Base-by-base conservation (phyloP, 2,329 filamentous ascomycete genomes). In the Neopestalotiopsis sp. region DNA sequence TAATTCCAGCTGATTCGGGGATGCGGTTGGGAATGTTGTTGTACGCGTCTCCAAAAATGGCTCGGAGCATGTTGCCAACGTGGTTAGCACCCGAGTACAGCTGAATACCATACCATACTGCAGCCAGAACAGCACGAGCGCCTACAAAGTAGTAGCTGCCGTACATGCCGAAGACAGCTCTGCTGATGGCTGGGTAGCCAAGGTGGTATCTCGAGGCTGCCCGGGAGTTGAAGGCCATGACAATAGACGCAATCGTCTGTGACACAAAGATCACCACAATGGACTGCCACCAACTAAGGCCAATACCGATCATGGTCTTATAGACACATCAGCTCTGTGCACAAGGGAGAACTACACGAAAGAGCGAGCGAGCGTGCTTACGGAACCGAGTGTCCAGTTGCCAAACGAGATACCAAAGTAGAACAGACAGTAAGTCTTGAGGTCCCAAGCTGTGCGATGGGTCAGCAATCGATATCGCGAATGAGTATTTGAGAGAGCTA, bases 201-300 rank as follows among this genome's bases (percentile, higher is more conserved):
- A 83, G 75, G 71, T 84, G 81, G 69, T 84, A 84, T 13, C 80
- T 77, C 17, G 74, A 78, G 3, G 82, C 81, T 63, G 78, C 80
- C 58, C 82, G 78, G 17, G 80, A 81, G 74, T 84, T 84, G 75
- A 84, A 81, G 67, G 80, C 79, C 78, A 83, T 83, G 61, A 81
- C 81, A 56, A 82, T 72, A 12, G 80, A 82, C 7, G 76, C 79
- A 71, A 84, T 82, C 63, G 80, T 38, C 69, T 83, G 81, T 42
- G 79, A 81, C 49, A 80, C 75, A 70, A 84, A 83, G 69, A 84
- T 83, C 58, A 83, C 81, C 10, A 84, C 56, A 65, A 83, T 82
- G 32, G 77, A 71, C 72, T 82, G 79, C 81, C 81, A 84, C 81
- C 82, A 84, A 71, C 80, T 83, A 57, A 84, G 74, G 4, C 82